Evolutionary conservation across 2,329 filamentous ascomycete species (phyloP).

Genomic region (Pseudogymnoascus sp.): DNA sequence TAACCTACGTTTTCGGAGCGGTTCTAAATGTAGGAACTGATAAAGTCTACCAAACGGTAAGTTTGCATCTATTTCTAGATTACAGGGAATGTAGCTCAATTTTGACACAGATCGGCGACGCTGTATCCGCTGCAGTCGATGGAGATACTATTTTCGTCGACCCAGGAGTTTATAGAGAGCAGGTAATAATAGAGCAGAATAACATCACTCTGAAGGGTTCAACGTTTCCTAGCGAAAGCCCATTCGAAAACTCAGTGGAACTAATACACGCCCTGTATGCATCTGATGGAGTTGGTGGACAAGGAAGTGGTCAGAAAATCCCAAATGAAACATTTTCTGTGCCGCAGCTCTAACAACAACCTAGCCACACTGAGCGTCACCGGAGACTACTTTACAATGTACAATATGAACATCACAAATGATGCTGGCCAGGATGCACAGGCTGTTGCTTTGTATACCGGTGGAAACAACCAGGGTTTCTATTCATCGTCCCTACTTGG

Average conservation of each 20-base stretch:
- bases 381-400: constrained; percentile 36
- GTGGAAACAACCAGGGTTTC: constrained; percentile 41
- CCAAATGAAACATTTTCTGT: background rate
- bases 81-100: background rate
- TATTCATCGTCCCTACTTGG: constrained; percentile 46
- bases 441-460: constrained; percentile 42
- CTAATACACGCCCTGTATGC: constrained; percentile 28
- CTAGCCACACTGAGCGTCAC: constrained; percentile 12
- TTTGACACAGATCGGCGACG: constrained; percentile 15
- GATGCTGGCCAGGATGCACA: constrained; percentile 32
- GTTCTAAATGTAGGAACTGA: constrained; percentile 17
- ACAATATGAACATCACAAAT: constrained; percentile 48
- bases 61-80: background rate
- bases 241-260: constrained; percentile 42
- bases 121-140: constrained; percentile 13
- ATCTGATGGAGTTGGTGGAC: constrained; percentile 33
- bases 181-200: constrained; percentile 40
- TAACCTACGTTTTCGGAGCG: constrained; percentile 5
- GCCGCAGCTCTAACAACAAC: background rate
- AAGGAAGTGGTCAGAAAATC: background rate
- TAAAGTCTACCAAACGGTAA: constrained; percentile 15
- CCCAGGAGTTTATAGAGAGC: constrained; percentile 44
- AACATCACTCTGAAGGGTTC: constrained; percentile 41
- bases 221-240: constrained; percentile 32
- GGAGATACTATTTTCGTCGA: constrained; percentile 41